Evolutionary conservation across 163 green algal genomes (phyloP), one percentile per base, ranked within the genome.

Genomic region (Scenedesmus sp.): DNA sequence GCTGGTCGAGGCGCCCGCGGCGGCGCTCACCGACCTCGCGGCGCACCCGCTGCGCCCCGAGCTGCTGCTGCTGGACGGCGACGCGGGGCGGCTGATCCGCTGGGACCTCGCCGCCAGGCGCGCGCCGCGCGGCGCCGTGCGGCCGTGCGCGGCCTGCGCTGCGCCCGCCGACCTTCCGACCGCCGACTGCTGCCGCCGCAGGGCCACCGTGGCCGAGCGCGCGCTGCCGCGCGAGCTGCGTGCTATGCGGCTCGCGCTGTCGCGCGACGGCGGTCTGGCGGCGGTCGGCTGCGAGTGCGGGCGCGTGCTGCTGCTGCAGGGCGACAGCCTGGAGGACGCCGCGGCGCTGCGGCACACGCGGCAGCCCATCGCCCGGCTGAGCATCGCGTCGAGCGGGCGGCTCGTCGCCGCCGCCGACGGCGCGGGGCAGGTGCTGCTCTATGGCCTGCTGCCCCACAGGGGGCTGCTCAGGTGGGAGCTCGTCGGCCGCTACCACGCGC

Each of bases 391-490:
- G 15, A 81, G 39, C 22, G 62, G 63, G 1, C 31, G 31, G 24
- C 70, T 75, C 17, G 33, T 88, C 22, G 84, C 84, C 18, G 56
- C 72, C 0, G 84, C 79, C 53, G 84, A 88, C 29, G 57, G 28
- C 1, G 36, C 26, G 4, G n/a, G 74, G 51, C 62, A 85, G 33
- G 70, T 89, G 62, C 57, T 89, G 51, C 57, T 91, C 60, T 89
- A 88, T 53, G 70, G 71, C 29, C 77, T 78, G 56, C 45, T 89
- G 78, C 83, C 87, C 18, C 84, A 85, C 83, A 91, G 87, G 66
- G 76, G 85, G 33, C 86, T 34, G 17, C 75, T 65, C 33, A 81
- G 82, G 9, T 96, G 90, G 89, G 90, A 95, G 79, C 86, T 88
- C 54, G 78, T 94, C 10, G 91, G 92, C 29, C 88, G 85, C 58